These are phyloP conservation scores for Calocybe gangraenosa DNA, from an alignment of 768 basidiomycete species.

Conservation along the genomic window DNA sequence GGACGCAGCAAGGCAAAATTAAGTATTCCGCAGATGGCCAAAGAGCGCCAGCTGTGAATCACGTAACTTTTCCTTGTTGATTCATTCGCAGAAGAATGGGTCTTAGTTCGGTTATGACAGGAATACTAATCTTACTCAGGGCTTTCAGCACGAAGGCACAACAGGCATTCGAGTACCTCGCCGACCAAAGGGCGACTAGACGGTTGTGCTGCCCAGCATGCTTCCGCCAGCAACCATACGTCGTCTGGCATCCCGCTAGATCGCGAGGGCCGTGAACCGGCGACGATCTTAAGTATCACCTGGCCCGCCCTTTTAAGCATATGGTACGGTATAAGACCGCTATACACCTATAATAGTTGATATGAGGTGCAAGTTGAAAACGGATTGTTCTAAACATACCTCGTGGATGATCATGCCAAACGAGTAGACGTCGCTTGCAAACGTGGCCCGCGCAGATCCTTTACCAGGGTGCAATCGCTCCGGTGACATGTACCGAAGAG, in stretches of 20 bases:
- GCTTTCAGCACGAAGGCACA: too few relatives aligned
- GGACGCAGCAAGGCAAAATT: slow-evolving; percentile 14
- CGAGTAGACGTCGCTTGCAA: slow-evolving; percentile 8
- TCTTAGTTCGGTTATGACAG: slow-evolving; percentile 6
- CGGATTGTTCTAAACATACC: not conserved
- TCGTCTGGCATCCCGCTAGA: slow-evolving; percentile 1
- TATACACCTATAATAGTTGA: not conserved
- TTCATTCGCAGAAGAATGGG: slow-evolving; percentile 3
- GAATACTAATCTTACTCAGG: too few relatives aligned
- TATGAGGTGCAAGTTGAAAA: not conserved
- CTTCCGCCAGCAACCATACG: slow-evolving; percentile 2
- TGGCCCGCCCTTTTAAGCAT: not conserved
- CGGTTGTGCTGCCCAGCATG: not conserved
- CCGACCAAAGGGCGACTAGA: not conserved
- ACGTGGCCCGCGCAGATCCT: slow-evolving; percentile 3
- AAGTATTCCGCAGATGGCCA: slow-evolving; percentile 5
- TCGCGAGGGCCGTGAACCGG: slow-evolving; percentile 1
- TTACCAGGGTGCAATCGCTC: slow-evolving; percentile 5
- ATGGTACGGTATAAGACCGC: not conserved
- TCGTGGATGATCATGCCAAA: slow-evolving; percentile 13
- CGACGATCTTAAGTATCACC: slow-evolving; percentile 1
- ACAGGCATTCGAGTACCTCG: slow-evolving; percentile 1
- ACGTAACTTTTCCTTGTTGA: slow-evolving; percentile 12
- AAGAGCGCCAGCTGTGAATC: not conserved
- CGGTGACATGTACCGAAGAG: slow-evolving; percentile 9